These are phyloP conservation scores for Aplosporella prunicola DNA, from an alignment of 2,329 filamentous ascomycete species.

Conservation along the genomic window DNA sequence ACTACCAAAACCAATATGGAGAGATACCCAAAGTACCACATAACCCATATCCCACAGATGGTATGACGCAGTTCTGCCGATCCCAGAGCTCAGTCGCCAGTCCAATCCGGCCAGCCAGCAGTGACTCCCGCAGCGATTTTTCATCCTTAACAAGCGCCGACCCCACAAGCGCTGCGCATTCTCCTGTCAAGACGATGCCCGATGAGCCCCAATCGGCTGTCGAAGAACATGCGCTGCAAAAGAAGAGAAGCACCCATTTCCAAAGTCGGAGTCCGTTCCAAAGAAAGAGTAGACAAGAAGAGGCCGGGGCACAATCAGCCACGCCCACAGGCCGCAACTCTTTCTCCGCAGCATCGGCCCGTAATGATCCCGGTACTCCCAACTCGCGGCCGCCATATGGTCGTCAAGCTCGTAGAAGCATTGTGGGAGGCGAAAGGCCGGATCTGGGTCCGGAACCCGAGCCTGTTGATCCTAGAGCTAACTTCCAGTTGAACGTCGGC, in stretches of 20 bases:
- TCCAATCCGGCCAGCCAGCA: conserved; percentile 66
- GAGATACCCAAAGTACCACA: conserved; percentile 67
- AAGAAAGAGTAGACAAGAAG: conserved; percentile 76
- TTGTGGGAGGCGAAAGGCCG: conserved; percentile 17
- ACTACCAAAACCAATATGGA: conserved; percentile 46
- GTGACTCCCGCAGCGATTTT: conserved; percentile 83
- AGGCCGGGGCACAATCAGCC: conserved; percentile 47
- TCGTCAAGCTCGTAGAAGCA: conserved; percentile 20
- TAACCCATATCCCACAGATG: conserved; percentile 87
- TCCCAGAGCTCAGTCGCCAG: conserved; percentile 57
- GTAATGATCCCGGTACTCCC: conserved; percentile 25
- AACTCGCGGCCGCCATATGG: conserved; percentile 35
- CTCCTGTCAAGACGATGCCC: conserved; percentile 56
- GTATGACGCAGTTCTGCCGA: conserved; percentile 97
- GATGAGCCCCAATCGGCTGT: conserved; percentile 33
- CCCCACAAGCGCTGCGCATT: conserved; percentile 61
- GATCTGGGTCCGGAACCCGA: conserved; percentile 46
- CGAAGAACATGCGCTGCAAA: conserved; percentile 55
- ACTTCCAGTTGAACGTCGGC: conserved; percentile 85
- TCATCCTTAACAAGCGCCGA: conserved; percentile 86
- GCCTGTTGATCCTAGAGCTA: conserved; percentile 84
- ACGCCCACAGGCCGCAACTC: conserved; percentile 40
- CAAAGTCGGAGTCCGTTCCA: conserved; percentile 88
- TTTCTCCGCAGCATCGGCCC: conserved; percentile 39
- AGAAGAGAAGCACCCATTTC: conserved; percentile 78